A percentile compares a stretch with the other conserved stretches of the same genome.
These are phyloP conservation scores for Chytriomyces confervae DNA, from an alignment of 192 early-diverging fungal genomes.

Conservation along the genomic window DNA sequence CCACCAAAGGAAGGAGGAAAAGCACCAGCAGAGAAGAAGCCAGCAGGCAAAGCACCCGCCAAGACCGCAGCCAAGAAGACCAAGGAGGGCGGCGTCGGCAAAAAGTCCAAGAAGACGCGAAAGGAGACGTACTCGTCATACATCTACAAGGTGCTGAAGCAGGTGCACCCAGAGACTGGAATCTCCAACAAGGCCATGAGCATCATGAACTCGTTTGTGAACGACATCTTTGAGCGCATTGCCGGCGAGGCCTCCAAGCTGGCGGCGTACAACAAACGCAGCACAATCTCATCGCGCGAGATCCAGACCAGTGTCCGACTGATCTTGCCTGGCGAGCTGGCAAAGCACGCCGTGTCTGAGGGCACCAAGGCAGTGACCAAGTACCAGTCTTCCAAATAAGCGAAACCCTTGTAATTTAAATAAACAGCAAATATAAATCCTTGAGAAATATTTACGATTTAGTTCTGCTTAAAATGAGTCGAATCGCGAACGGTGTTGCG, in stretches of 20 bases:
- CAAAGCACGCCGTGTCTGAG: conserved; percentile 95
- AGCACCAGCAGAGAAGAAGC: conserved; percentile 42
- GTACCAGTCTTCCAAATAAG: conserved; percentile 75
- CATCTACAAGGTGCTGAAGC: conserved; percentile 96
- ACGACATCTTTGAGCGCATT: conserved; percentile 97
- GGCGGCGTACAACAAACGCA: conserved; percentile 90
- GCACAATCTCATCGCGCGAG: conserved; percentile 92
- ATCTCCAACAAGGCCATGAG: conserved; percentile 99
- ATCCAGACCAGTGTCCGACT: conserved; percentile 81
- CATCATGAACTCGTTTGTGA: conserved; percentile 95
- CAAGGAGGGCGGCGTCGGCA: conserved; percentile 70
- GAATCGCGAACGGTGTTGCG: too few species aligned
- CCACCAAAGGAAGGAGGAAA: conserved; percentile 56
- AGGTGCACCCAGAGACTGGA: conserved; percentile 96
- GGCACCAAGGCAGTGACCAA: conserved; percentile 97
- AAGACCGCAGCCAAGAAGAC: conserved; percentile 78
- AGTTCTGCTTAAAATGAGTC: too few species aligned
- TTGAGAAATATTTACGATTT: too few species aligned
- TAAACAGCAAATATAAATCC: too few species aligned
- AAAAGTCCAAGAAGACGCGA: conserved; percentile 65
- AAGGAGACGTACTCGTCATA: conserved; percentile 93
- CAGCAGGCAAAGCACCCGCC: conserved; percentile 72
- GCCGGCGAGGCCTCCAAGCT: conserved; percentile 72
- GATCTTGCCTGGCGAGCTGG: conserved; percentile 87
- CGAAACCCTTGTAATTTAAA: neutral